These are phyloP conservation scores for Blepharisma undulans DNA, from an alignment of 169 alveolate genomes.

Conservation along the genomic window DNA sequence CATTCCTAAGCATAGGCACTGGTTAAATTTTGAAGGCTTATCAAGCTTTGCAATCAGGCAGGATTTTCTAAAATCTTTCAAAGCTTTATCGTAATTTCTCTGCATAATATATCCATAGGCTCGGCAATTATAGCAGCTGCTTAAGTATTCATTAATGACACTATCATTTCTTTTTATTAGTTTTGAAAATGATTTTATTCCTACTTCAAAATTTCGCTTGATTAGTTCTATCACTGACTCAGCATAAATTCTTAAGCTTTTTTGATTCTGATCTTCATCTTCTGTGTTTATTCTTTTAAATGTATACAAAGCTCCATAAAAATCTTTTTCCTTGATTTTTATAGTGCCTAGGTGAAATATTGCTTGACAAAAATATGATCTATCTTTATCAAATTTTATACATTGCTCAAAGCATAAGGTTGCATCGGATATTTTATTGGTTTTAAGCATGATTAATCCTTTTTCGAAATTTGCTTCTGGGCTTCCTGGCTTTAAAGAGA, in stretches of 20 bases:
- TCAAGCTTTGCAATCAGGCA: not conserved
- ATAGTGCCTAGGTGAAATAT: constrained; percentile 17
- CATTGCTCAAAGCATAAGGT: constrained; percentile 22
- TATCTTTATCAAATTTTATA: not conserved
- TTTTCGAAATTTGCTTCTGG: not conserved
- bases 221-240: not conserved
- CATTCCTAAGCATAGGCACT: not conserved
- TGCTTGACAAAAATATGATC: not conserved
- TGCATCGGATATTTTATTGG: not conserved
- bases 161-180: not conserved
- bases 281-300: constrained; percentile 2
- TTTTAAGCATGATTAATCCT: not conserved
- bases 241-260: not conserved
- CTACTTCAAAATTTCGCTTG: constrained; percentile 10
- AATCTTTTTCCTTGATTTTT: constrained; percentile 4
- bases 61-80: not conserved
- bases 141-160: not conserved
- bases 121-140: constrained; percentile 15
- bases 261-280: not conserved
- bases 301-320: constrained; percentile 22
- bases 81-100: constrained; percentile 9
- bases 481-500: not conserved
- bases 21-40: not conserved
- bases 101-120: constrained; percentile 8
- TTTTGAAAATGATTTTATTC: not conserved